Conservation (phyloP, 805 yeast genomes). For the Metschnikowia hibisci region DNA sequence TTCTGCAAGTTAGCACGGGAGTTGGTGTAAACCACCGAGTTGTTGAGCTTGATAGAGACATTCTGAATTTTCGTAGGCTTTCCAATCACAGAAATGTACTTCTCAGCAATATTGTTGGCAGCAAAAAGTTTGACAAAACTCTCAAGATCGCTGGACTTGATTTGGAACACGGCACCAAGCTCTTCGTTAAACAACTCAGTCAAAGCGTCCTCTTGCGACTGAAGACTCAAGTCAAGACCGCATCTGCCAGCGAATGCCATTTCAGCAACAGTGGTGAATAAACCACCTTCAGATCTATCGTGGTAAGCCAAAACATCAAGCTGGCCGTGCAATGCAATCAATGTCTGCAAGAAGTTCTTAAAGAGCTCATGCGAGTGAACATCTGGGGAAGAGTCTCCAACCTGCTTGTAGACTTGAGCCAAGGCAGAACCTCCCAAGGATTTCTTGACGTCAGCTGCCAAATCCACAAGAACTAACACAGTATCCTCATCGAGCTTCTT, state of each 20-base stretch:
- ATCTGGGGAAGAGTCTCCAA: constrained; percentile 79
- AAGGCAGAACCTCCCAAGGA: constrained; percentile 91
- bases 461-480: constrained; percentile 73
- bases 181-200: constrained; percentile 83
- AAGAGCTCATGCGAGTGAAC: constrained; percentile 66
- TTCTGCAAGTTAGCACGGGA: constrained; percentile 73
- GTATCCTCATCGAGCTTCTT: constrained; percentile 49
- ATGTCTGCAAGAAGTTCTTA: constrained; percentile 65
- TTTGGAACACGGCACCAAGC: constrained; percentile 94
- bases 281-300: constrained; percentile 96
- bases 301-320: constrained; percentile 81
- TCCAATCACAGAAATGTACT: constrained; percentile 62
- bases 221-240: constrained; percentile 61
- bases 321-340: constrained; percentile 65
- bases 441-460: constrained; percentile 50
- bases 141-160: constrained; percentile 49
- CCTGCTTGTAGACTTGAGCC: constrained; percentile 87
- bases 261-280: constrained; percentile 77
- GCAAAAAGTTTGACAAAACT: constrained; percentile 53
- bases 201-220: constrained; percentile 41
- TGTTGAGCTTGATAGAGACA: constrained; percentile 47
- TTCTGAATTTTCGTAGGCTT: constrained; percentile 55
- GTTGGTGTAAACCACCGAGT: constrained; percentile 42
- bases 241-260: constrained; percentile 97
- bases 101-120: constrained; percentile 53